Evolutionary conservation across 1,284 basidiomycete species (phyloP).

Genomic region (Trichosporon inkin): DNA sequence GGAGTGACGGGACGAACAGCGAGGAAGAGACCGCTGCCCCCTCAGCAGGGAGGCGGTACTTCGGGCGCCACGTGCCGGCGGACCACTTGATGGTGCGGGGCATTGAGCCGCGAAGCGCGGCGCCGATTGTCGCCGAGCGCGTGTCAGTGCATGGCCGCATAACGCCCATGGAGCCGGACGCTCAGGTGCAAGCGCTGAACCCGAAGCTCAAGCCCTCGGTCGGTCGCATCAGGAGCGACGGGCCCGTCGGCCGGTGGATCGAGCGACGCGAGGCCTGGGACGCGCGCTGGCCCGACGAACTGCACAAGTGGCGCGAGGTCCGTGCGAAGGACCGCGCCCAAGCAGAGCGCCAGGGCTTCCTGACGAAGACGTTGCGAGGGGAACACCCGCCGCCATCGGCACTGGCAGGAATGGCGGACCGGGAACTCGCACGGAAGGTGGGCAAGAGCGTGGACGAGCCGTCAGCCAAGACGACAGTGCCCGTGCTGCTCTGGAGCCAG

Average conservation of each 20-base stretch:
- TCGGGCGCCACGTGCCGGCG: neutral
- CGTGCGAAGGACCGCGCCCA: slow-evolving; percentile 30
- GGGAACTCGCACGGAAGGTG: slow-evolving; percentile 35
- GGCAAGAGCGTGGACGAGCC: slow-evolving; percentile 46
- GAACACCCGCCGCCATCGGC: slow-evolving; percentile 43
- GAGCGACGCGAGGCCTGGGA: slow-evolving; percentile 42
- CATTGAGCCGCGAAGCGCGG: slow-evolving; percentile 37
- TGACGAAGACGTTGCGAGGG: slow-evolving; percentile 38
- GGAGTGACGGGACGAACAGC: neutral
- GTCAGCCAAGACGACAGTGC: slow-evolving; percentile 30
- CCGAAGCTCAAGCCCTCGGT: slow-evolving; percentile 33
- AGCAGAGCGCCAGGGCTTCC: slow-evolving; percentile 42
- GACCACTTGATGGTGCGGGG: slow-evolving; percentile 38
- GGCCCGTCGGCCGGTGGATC: slow-evolving; percentile 46
- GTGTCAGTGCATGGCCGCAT: slow-evolving; percentile 72
- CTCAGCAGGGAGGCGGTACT: neutral
- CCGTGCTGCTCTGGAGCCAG: slow-evolving; percentile 43
- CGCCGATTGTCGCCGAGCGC: slow-evolving; percentile 73
- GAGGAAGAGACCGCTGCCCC: neutral
- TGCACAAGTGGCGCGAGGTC: slow-evolving; percentile 37
- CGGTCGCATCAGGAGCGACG: slow-evolving; percentile 41
- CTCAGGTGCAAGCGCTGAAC: slow-evolving; percentile 50
- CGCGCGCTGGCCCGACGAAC: slow-evolving; percentile 33
- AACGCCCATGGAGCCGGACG: slow-evolving; percentile 68
- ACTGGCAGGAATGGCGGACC: slow-evolving; percentile 40